Conservation (phyloP, 2,329 filamentous ascomycete genomes). For the Lasiodiplodia sp. region DNA sequence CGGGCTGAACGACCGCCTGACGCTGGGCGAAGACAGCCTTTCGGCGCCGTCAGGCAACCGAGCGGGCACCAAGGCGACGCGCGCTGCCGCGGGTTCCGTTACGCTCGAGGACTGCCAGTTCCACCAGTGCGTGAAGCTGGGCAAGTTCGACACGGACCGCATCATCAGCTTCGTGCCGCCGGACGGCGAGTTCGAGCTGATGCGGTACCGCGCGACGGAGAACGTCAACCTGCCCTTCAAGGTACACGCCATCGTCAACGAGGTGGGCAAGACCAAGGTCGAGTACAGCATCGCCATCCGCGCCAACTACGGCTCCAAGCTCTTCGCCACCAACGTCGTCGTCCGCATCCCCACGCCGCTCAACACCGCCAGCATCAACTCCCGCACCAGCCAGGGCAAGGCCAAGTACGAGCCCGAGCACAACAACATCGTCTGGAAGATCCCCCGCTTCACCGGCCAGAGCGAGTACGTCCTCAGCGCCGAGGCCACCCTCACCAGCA, state of each 20-base stretch:
- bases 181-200: slow-evolving; percentile 97
- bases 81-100: slow-evolving; percentile 93
- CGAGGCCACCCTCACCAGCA: slow-evolving; percentile 90
- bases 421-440: slow-evolving; percentile 99
- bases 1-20: slow-evolving; percentile 90
- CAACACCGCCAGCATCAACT: slow-evolving; percentile 92
- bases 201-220: slow-evolving; percentile 97
- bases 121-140: slow-evolving; percentile 97
- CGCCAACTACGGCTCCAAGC: slow-evolving; percentile 93
- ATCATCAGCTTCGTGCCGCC: slow-evolving; percentile 98
- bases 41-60: slow-evolving; percentile 76
- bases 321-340: slow-evolving; percentile 96
- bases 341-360: slow-evolving; percentile 94
- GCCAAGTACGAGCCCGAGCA: slow-evolving; percentile 98
- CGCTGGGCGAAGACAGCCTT: slow-evolving; percentile 73
- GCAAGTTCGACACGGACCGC: slow-evolving; percentile 93
- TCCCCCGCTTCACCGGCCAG: slow-evolving; percentile 97
- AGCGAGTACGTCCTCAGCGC: slow-evolving; percentile 94
- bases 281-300: slow-evolving; percentile 98
- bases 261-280: slow-evolving; percentile 95
- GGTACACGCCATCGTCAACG: slow-evolving; percentile 97
- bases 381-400: slow-evolving; percentile 93
- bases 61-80: slow-evolving; percentile 85
- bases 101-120: slow-evolving; percentile 98
- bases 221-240: slow-evolving; percentile 99